A percentile compares a stretch with the other conserved stretches of the same genome.
Evolutionary conservation across 345 rosid genomes (phyloP).

Genomic region (Rubroshorea leprosula): DNA sequence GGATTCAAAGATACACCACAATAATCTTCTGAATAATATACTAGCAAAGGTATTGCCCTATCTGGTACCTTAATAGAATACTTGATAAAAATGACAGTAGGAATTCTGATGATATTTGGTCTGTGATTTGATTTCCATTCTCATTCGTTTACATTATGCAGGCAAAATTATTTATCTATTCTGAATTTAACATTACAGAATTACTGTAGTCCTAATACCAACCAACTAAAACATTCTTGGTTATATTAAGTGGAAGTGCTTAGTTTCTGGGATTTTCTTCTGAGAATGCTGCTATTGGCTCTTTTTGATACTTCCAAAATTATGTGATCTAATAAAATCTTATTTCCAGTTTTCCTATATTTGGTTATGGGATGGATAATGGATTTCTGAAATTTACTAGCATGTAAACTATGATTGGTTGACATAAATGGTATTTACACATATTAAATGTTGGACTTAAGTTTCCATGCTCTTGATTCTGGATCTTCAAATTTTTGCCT

Average conservation of each 20-base stretch:
- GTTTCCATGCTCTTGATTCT: not conserved
- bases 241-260: too few relatives aligned
- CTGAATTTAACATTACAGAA: not conserved
- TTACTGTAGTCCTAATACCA: not conserved
- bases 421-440: not conserved
- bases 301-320: too few relatives aligned
- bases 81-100: not conserved
- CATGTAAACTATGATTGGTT: not conserved
- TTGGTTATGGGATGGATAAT: not conserved
- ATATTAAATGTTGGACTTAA: not conserved
- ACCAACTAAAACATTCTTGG: not conserved
- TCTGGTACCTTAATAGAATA: not conserved
- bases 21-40: slow-evolving; percentile 88
- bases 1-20: slow-evolving; percentile 96
- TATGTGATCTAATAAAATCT: too few relatives aligned
- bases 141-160: not conserved
- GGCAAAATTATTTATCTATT: not conserved
- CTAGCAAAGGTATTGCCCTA: slow-evolving; percentile 67
- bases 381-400: not conserved
- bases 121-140: not conserved
- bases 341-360: not conserved
- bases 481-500: not conserved
- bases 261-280: too few relatives aligned
- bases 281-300: too few relatives aligned
- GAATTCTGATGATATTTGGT: not conserved